Evolutionary conservation across 768 basidiomycete genomes (phyloP), one percentile per base, ranked within the genome.

Genomic region (Bullera alba): DNA sequence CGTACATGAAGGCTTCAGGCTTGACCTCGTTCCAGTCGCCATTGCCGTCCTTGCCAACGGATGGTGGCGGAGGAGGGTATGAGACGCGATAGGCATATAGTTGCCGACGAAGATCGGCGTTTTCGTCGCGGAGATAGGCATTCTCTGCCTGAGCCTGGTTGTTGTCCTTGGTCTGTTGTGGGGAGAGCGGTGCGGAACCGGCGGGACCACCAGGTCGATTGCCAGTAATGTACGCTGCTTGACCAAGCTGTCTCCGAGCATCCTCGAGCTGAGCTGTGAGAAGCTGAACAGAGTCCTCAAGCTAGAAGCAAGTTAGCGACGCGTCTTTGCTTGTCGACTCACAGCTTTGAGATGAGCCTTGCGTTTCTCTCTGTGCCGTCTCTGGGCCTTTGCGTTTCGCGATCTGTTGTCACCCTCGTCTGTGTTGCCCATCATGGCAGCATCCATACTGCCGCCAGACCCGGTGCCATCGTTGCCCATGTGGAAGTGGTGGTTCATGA

Each of bases 361-460:
- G 27, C 65, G 54, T 48, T 69, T 71, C 53, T 71, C 70, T 19
- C 70, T 48, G 44, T 71, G 70, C 44, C 67, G 53, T 52, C 63
- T 63, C 38, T 71, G 70, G 2, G 70, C 67, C 43, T 69, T 71
- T 5, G 70, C 70, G 44, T 71, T 71, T 27, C 67, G 49, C 16
- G 66, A 61, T 28, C 69, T 45, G 27, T 60, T 60, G 42, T 67
- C 69, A 23, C 58, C 54, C 39, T 67, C 69, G 6, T 65, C 65
- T 26, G 17, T 37, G 17, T 19, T 19, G 12, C 14, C 23, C 42
- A 43, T 26, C 42, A 25, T 28, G 23, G 23, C 26, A 43, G 38
- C 38, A 12, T 22, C 38, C 38, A 41, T 22, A 41, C 38, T 41
- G 38, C 12, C 38, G 8, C 38, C 38, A n/a, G 8, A n/a, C 8